Conservation (phyloP, 768 basidiomycete species). For the Cytidiella melzeri region DNA sequence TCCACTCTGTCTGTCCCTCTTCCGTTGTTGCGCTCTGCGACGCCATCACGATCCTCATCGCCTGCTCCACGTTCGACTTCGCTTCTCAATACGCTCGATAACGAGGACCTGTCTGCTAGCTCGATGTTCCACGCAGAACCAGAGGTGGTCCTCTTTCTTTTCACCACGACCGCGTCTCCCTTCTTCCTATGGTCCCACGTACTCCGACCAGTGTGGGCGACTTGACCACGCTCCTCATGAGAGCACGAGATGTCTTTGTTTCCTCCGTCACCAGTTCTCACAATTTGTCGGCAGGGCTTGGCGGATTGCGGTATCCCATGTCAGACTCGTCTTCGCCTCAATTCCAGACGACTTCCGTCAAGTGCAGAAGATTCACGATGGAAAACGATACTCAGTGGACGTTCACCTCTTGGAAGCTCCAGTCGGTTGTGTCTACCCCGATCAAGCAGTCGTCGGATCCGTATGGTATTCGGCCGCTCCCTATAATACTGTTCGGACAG, state of each 20-base stretch:
- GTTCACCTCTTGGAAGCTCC: constrained; percentile 66
- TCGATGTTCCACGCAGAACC: background rate
- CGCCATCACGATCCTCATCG: background rate
- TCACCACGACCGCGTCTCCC: background rate
- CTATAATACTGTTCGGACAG: constrained; percentile 56
- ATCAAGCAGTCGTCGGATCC: constrained; percentile 68
- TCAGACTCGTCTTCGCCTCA: constrained; percentile 33
- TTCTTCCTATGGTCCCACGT: constrained; percentile 50
- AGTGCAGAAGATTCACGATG: constrained; percentile 69
- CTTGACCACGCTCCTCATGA: background rate
- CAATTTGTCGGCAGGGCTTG: too few species aligned
- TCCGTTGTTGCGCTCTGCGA: constrained; percentile 3
- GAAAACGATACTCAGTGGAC: constrained; percentile 88
- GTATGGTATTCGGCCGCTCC: constrained; percentile 63
- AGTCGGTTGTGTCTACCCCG: constrained; percentile 66
- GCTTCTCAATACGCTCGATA: background rate
- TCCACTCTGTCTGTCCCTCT: background rate
- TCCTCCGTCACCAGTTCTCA: constrained; percentile 36
- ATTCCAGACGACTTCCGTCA: constrained; percentile 52
- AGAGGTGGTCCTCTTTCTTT: background rate
- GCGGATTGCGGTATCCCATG: too few species aligned
- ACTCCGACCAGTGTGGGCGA: constrained; percentile 33
- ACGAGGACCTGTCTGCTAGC: background rate
- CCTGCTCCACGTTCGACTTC: background rate
- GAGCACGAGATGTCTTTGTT: constrained; percentile 40